phyloP scores from a whole-genome alignment of 768 basidiomycete genomes.

The Mrakia frigida region DNA sequence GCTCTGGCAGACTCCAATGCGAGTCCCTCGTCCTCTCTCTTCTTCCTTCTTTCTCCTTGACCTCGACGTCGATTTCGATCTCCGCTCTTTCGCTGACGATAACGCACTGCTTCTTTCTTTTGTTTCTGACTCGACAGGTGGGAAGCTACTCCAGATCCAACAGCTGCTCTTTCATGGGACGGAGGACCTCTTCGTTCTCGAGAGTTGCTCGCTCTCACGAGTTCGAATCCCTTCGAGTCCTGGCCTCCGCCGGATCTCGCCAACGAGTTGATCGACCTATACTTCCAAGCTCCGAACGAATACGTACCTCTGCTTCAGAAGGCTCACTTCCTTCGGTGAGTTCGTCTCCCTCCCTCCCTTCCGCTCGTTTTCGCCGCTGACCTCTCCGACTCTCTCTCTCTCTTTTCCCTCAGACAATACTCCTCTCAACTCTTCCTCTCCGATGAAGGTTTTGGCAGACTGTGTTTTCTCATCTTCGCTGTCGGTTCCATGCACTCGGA shows the following conservation, averaged over 20 bases:
- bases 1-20: no score
- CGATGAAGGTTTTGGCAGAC: conserved; percentile 22
- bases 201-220: no score
- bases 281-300: neutral
- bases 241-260: neutral
- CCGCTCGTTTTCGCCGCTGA: neutral
- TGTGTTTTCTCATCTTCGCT: conserved; percentile 24
- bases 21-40: no score
- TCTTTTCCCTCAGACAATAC: neutral
- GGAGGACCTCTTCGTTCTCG: neutral
- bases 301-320: neutral
- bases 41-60: no score
- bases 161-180: neutral
- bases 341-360: neutral
- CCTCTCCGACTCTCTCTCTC: neutral
- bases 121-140: no score
- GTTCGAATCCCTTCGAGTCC: neutral
- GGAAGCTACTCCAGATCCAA: neutral
- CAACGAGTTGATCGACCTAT: neutral
- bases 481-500: neutral
- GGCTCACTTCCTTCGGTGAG: neutral
- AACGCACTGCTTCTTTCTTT: no score
- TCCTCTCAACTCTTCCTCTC: conserved; percentile 24
- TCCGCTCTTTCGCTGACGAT: no score
- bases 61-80: no score